Evolutionary conservation across 2,329 filamentous ascomycete genomes (phyloP).

Genomic region (Paecilomyces dactylethromorphus): DNA sequence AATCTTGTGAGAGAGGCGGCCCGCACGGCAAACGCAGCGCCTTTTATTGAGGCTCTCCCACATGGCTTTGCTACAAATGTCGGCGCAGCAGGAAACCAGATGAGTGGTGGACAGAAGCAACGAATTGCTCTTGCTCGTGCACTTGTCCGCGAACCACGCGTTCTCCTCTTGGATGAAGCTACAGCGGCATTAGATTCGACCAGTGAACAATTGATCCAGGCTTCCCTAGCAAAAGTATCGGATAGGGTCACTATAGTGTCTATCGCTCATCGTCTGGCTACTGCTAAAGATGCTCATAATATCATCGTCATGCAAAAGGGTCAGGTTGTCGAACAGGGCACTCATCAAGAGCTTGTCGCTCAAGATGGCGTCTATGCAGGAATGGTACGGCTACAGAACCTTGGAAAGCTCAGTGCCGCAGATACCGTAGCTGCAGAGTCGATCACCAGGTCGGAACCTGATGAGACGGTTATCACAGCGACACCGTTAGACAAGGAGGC

Average conservation of each 20-base stretch:
- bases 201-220: slow-evolving; percentile 28
- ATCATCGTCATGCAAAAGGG: slow-evolving; percentile 31
- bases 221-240: slow-evolving; percentile 21
- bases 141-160: slow-evolving; percentile 74
- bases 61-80: slow-evolving; percentile 28
- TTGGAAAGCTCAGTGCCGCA: neutral
- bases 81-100: slow-evolving; percentile 18
- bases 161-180: slow-evolving; percentile 49
- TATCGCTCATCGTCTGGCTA: slow-evolving; percentile 31
- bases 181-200: slow-evolving; percentile 31
- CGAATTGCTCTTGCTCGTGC: slow-evolving; percentile 83
- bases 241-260: slow-evolving; percentile 25
- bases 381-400: slow-evolving; percentile 43
- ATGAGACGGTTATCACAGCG: neutral
- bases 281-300: slow-evolving; percentile 30
- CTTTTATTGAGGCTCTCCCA: slow-evolving; percentile 20
- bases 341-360: slow-evolving; percentile 23
- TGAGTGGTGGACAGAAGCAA: slow-evolving; percentile 71
- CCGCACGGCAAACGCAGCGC: slow-evolving; percentile 17
- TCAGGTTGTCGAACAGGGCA: slow-evolving; percentile 26
- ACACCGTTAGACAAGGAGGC: neutral
- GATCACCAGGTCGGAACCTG: neutral
- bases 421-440: neutral
- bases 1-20: slow-evolving; percentile 22
- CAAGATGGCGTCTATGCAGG: slow-evolving; percentile 40